Conservation (phyloP, 257 asterid species). For the Solanum commersonii region DNA sequence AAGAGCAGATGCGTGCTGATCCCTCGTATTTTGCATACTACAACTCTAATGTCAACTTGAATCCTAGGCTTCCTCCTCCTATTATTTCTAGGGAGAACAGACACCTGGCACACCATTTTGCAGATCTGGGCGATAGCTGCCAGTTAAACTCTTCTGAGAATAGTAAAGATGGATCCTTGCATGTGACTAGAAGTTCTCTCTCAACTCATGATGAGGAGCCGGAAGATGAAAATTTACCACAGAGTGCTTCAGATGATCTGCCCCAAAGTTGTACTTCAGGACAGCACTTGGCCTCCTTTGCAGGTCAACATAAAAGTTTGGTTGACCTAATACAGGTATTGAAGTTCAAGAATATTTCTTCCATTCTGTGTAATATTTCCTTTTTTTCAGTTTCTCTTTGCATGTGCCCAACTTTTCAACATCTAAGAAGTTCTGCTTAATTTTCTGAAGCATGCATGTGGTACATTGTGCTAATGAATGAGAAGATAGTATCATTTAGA, state of each 20-base stretch:
- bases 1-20: conserved; percentile 25
- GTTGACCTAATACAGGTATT: conserved; percentile 74
- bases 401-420: background rate
- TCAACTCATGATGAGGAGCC: conserved; percentile 80
- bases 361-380: conserved; percentile 1
- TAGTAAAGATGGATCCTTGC: conserved; percentile 24
- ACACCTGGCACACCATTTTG: conserved; percentile 24
- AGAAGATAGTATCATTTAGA: background rate
- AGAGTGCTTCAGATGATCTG: conserved; percentile 27
- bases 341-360: background rate
- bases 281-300: conserved; percentile 20
- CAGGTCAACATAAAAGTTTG: conserved; percentile 58
- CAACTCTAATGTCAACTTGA: conserved; percentile 23
- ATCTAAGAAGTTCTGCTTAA: background rate
- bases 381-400: background rate
- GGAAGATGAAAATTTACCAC: conserved; percentile 42
- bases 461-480: background rate
- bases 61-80: conserved; percentile 41
- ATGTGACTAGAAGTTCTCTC: conserved; percentile 40
- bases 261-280: conserved; percentile 17
- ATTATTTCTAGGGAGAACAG: conserved; percentile 25
- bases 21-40: conserved; percentile 27
- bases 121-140: conserved; percentile 33
- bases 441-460: background rate
- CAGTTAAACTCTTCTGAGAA: conserved; percentile 27